Evolutionary conservation across 805 yeast species (phyloP).

Genomic region (Spathaspora arborariae): DNA sequence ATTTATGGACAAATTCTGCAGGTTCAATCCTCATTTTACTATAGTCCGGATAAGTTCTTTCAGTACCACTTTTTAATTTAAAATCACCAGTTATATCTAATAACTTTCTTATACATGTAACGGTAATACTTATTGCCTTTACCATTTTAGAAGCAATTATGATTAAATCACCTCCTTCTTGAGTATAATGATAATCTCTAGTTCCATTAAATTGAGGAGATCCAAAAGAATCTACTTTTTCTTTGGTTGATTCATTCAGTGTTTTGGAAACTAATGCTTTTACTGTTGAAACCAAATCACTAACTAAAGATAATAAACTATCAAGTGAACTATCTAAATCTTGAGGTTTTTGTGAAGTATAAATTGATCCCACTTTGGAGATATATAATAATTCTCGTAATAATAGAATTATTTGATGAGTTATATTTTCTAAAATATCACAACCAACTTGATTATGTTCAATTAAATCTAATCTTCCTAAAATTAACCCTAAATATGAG

Average conservation of each 20-base stretch:
- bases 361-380: conserved; percentile 47
- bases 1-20: conserved; percentile 53
- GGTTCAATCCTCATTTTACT: conserved; percentile 54
- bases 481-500: conserved; percentile 59
- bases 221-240: conserved; percentile 12
- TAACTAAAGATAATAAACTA: conserved; percentile 53
- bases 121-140: conserved; percentile 46
- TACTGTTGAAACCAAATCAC: conserved; percentile 62
- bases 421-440: conserved; percentile 58
- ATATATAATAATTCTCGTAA: conserved; percentile 61
- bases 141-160: conserved; percentile 60
- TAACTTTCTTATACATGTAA: conserved; percentile 47
- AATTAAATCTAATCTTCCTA: conserved; percentile 75
- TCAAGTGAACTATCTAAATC: conserved; percentile 53
- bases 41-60: conserved; percentile 67
- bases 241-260: conserved; percentile 38
- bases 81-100: conserved; percentile 64
- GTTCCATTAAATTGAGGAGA: background rate
- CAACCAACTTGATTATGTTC: conserved; percentile 73
- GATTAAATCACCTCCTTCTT: conserved; percentile 65
- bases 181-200: conserved; percentile 49
- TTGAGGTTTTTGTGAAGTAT: conserved; percentile 32
- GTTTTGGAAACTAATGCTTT: conserved; percentile 59
- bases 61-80: conserved; percentile 42
- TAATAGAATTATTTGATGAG: conserved; percentile 64